These are phyloP conservation scores for Camelina sativa DNA, from an alignment of 345 rosid genomes.

Conservation along the genomic window DNA sequence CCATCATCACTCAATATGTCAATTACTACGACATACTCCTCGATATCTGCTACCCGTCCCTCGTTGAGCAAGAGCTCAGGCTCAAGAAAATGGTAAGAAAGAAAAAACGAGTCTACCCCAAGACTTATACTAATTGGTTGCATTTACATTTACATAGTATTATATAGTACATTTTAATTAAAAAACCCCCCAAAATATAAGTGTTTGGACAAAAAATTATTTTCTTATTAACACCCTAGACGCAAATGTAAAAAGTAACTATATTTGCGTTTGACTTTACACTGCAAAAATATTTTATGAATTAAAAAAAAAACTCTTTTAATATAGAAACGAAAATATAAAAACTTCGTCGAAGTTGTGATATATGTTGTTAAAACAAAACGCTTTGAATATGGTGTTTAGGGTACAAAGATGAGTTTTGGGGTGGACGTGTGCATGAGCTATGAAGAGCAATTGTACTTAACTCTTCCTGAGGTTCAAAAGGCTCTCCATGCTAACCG, in stretches of 20 bases:
- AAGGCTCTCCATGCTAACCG: constrained; percentile 89
- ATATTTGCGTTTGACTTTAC: background rate
- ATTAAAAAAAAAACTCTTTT: too few species aligned
- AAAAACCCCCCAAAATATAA: too few species aligned
- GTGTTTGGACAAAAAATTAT: too few species aligned
- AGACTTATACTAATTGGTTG: background rate
- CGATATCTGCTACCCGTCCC: constrained; percentile 79
- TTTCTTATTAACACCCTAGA: too few species aligned
- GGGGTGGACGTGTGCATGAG: constrained; percentile 89
- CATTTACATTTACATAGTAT: background rate
- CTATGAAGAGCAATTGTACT: constrained; percentile 65
- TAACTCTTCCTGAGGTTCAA: constrained; percentile 91
- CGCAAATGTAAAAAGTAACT: too few species aligned
- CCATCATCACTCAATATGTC: constrained; percentile 64
- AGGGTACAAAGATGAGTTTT: constrained; percentile 80
- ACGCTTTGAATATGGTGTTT: constrained; percentile 6
- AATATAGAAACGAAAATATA: too few species aligned
- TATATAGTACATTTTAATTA: too few species aligned
- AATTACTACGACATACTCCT: constrained; percentile 80
- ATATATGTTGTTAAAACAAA: background rate
- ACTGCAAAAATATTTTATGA: background rate
- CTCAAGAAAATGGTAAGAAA: constrained; percentile 67
- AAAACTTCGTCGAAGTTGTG: too few species aligned
- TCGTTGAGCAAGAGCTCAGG: constrained; percentile 86
- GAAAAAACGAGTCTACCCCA: too few species aligned